A percentile compares a stretch with the other conserved stretches of the same genome.
These are phyloP conservation scores for Trichomonas tenax DNA, from an alignment of 208 protist genomes.

Conservation along the genomic window DNA sequence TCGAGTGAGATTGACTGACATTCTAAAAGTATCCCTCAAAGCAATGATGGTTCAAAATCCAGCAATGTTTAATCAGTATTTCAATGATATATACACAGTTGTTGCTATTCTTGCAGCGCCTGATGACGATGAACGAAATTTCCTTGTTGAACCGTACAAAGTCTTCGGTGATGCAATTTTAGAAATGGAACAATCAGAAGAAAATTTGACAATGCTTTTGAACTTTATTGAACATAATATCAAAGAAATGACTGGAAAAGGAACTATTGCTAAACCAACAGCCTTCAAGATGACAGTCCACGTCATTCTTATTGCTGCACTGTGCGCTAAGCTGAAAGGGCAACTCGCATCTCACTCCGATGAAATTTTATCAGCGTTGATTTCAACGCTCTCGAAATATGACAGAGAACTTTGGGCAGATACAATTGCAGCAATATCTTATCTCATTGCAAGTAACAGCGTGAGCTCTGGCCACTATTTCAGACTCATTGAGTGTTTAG, in stretches of 20 bases:
- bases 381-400: not conserved
- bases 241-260: not conserved
- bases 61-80: not conserved
- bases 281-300: not conserved
- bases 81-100: not conserved
- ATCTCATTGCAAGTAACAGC: not conserved
- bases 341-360: not conserved
- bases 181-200: not conserved
- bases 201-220: not conserved
- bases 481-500: not conserved
- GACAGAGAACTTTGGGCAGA: not conserved
- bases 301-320: not conserved
- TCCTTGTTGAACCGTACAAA: not conserved
- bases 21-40: not conserved
- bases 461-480: not conserved
- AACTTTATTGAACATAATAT: not conserved
- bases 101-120: not conserved
- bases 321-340: not conserved
- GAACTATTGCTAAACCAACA: not conserved
- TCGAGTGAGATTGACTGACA: not conserved
- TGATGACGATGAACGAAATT: not conserved
- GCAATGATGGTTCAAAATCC: not conserved
- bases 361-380: not conserved
- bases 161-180: not conserved
- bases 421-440: not conserved